A percentile compares a stretch with the other conserved stretches of the same genome.
Conservation (phyloP, 2,329 filamentous ascomycete species). For the Apiospora pterosperma region DNA sequence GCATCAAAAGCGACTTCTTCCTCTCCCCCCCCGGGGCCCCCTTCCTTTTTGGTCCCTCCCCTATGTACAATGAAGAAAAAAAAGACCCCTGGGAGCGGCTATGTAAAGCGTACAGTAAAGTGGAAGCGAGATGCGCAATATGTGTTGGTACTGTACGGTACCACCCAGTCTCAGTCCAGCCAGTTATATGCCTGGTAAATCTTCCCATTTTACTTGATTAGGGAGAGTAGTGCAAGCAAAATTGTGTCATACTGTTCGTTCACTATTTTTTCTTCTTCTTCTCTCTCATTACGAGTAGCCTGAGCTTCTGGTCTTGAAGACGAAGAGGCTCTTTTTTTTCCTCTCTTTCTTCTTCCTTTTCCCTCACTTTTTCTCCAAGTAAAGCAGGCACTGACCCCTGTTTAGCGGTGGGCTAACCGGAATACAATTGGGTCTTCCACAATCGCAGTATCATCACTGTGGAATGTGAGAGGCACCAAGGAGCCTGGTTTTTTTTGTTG, state of each 20-base stretch:
- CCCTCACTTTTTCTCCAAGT: neutral
- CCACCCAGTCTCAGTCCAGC: neutral
- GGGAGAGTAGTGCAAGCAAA: neutral
- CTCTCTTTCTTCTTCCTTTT: neutral
- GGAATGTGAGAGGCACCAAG: too few relatives aligned
- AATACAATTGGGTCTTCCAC: neutral
- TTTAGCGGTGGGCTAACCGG: neutral
- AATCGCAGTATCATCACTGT: neutral
- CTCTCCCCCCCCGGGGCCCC: too few relatives aligned
- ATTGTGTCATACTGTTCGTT: neutral
- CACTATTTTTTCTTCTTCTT: neutral
- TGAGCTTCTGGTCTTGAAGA: neutral
- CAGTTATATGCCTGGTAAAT: neutral
- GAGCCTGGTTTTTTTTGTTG: neutral
- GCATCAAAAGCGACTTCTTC: neutral
- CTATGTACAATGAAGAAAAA: neutral
- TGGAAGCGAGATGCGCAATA: neutral
- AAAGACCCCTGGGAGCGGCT: conserved; percentile 1
- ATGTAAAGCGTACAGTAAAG: conserved; percentile 1
- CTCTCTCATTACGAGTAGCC: neutral
- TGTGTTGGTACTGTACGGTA: neutral
- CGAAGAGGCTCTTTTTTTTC: neutral
- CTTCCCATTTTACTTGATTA: neutral
- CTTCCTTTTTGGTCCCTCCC: neutral
- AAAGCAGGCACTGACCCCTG: neutral